phyloP scores from a whole-genome alignment of 108 stramenopile genomes.

The Ochromonas danica region DNA sequence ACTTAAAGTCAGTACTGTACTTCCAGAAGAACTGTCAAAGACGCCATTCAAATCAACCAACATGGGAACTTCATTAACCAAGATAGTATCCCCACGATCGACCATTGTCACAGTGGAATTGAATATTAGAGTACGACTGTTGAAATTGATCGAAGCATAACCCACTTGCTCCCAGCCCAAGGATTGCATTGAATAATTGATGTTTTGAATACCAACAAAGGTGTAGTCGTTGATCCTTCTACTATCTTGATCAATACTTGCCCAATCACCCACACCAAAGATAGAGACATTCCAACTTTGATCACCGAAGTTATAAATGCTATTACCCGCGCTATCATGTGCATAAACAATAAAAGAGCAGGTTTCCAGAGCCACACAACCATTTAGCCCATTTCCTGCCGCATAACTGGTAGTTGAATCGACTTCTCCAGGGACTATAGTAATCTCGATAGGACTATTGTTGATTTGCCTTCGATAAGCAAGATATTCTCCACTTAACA shows the following conservation, averaged over 20 bases:
- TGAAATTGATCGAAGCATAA: neutral
- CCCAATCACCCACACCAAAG: conserved; percentile 68
- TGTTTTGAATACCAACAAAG: neutral
- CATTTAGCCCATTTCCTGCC: conserved; percentile 56
- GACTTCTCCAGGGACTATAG: conserved; percentile 51
- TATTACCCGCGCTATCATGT: conserved; percentile 60
- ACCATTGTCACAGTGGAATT: conserved; percentile 10
- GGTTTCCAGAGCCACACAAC: conserved; percentile 39
- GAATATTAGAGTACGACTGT: neutral
- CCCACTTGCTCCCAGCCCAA: conserved; percentile 36
- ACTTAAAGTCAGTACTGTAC: neutral
- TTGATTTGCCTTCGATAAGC: conserved; percentile 61
- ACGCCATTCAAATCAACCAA: conserved; percentile 43
- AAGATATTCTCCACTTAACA: conserved; percentile 37
- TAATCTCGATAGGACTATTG: conserved; percentile 43
- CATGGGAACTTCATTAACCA: conserved; percentile 52
- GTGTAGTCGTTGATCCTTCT: conserved; percentile 51
- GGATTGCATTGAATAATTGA: neutral
- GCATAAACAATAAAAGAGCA: conserved; percentile 64
- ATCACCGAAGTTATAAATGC: conserved; percentile 63
- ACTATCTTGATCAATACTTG: conserved; percentile 55
- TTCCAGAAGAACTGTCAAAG: neutral
- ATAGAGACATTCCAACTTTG: conserved; percentile 57
- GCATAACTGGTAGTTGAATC: conserved; percentile 50
- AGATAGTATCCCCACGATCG: conserved; percentile 57